Conservation (phyloP, 176 grass and related monocot species). For the maize (Zea mays) region DNA sequence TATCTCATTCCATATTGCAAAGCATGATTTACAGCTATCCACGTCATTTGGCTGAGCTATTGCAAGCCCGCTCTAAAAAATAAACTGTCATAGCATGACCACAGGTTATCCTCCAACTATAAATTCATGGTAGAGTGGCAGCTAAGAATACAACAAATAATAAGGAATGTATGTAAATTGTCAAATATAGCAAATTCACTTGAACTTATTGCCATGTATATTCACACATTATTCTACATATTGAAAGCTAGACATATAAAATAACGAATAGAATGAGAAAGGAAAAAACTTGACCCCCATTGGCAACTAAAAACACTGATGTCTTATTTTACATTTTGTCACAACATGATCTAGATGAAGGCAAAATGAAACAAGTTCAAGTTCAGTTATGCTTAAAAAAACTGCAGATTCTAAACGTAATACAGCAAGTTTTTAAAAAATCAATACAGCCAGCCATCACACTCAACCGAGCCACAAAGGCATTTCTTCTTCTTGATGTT, state of each 20-base stretch:
- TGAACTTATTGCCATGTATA: background rate
- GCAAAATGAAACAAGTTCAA: constrained; percentile 14
- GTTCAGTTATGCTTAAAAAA: constrained; percentile 19
- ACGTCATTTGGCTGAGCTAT: too few relatives aligned
- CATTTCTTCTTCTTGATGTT: constrained; percentile 84
- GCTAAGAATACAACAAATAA: constrained; percentile 6
- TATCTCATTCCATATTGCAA: background rate
- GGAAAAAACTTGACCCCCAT: background rate
- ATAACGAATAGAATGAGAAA: background rate
- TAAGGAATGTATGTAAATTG: background rate
- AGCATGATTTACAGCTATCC: background rate
- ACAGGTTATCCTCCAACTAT: background rate
- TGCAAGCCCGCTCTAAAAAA: background rate
- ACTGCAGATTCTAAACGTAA: constrained; percentile 40
- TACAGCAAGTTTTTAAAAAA: constrained; percentile 47
- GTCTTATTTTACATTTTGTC: background rate
- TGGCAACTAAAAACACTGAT: constrained; percentile 6
- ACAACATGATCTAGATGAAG: constrained; percentile 11
- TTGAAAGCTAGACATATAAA: constrained; percentile 19
- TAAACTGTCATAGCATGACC: background rate
- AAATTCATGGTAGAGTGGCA: background rate
- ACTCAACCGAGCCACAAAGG: constrained; percentile 62
- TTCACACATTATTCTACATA: background rate
- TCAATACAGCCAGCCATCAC: constrained; percentile 81
- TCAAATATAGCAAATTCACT: background rate